phyloP scores from a whole-genome alignment of 1,139 yeast species.

The Taphrina confusa region DNA sequence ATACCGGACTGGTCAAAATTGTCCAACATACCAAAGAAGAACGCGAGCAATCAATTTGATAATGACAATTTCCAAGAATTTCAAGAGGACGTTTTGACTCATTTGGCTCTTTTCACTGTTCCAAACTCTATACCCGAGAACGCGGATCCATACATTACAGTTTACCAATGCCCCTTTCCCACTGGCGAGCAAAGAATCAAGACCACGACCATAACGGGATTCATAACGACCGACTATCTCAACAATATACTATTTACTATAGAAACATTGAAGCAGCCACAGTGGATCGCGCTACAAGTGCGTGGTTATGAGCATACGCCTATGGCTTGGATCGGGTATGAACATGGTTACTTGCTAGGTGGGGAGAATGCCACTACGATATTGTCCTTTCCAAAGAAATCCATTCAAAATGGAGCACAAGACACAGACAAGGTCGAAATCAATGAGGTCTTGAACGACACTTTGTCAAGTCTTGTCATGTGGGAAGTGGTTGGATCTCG shows the following conservation, averaged over 20 bases:
- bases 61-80: slow-evolving; percentile 2
- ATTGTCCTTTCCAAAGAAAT: neutral
- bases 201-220: slow-evolving; percentile 2
- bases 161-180: slow-evolving; percentile 13
- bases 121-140: neutral
- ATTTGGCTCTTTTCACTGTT: slow-evolving; percentile 8
- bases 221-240: slow-evolving; percentile 9
- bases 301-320: slow-evolving; percentile 26
- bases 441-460: neutral
- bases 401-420: neutral
- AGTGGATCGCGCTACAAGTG: slow-evolving; percentile 13
- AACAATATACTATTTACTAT: neutral
- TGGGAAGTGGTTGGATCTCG: slow-evolving; percentile 20
- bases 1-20: neutral
- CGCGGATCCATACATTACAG: slow-evolving; percentile 12
- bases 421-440: neutral
- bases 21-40: neutral
- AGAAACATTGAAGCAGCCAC: neutral
- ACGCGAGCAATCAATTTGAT: neutral
- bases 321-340: slow-evolving; percentile 24
- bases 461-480: neutral
- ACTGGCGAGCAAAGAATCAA: neutral
- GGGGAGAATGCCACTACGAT: slow-evolving; percentile 26
- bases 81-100: slow-evolving; percentile 22
- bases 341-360: slow-evolving; percentile 24